These are phyloP conservation scores for Angomonas deanei DNA, from an alignment of 208 protist genomes.

Conservation along the genomic window DNA sequence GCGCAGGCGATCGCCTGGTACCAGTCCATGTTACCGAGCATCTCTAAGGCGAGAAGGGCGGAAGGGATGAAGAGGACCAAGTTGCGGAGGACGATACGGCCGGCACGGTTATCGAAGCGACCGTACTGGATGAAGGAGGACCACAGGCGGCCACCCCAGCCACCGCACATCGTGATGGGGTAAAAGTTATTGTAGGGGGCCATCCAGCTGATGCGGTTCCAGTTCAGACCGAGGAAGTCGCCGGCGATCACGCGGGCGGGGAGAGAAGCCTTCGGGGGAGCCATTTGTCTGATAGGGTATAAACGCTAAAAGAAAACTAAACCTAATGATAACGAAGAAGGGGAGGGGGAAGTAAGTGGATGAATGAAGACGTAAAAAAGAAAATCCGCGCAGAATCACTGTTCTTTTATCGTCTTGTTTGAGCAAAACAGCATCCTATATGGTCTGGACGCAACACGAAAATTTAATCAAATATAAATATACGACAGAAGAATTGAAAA, in stretches of 20 bases:
- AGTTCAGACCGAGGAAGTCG: conserved; percentile 85
- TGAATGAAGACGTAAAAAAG: not conserved
- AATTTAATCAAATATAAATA: no score
- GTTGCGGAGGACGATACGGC: conserved; percentile 57
- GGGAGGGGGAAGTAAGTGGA: no score
- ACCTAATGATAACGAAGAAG: not conserved
- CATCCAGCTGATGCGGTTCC: conserved; percentile 85
- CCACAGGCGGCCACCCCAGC: conserved; percentile 76
- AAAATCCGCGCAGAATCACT: no score
- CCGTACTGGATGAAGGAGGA: conserved; percentile 85
- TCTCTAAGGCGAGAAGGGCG: conserved; percentile 50
- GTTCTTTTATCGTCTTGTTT: no score
- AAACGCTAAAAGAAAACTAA: conserved; percentile 6
- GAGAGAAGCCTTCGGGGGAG: conserved; percentile 72
- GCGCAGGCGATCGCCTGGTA: conserved; percentile 63
- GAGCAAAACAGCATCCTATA: no score
- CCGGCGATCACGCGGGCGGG: conserved; percentile 72
- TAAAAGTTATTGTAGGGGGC: conserved; percentile 89
- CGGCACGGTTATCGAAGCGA: conserved; percentile 75
- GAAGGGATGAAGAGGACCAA: conserved; percentile 44
- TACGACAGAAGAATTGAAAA: no score
- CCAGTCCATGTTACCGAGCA: conserved; percentile 83
- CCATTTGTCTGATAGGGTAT: conserved; percentile 46
- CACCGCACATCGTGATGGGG: conserved; percentile 80
- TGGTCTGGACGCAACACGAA: no score